Evolutionary conservation across 805 yeast species (phyloP), one percentile per base, ranked within the genome.

Genomic region (Citeromyces matritensis): DNA sequence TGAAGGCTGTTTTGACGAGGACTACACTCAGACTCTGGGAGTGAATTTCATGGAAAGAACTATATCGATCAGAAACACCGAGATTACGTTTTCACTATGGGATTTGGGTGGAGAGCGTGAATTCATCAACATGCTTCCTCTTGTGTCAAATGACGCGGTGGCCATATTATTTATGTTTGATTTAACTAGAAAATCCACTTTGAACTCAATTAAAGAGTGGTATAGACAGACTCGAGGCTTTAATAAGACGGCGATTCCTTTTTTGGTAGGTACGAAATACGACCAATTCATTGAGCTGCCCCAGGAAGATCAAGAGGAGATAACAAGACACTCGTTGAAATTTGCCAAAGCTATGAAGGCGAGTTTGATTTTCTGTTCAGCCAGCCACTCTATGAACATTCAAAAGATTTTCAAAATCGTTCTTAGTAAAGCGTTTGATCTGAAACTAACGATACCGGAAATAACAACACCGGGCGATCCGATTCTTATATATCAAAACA

Each of bases 71-170:
- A 73, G 85, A 34, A 75, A 81, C 36, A 85, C 95, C 3, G 84
- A 82, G 41, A 82, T 88, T 34, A 78, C 91, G 24, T 88, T 88
- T 48, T 75, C 91, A 14, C 77, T 88, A 23, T 88, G 95, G 94
- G 98, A 88, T 53, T 58, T 88, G 9, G 98, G 98, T 15, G 98
- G 98, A 1, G 94, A 86, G 44, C 69, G 82, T 32, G 96, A 91
- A 52, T 88, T 84, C 55, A 82, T 85, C 33, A 88, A 88, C 50
- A 88, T 88, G 98, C 60, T 91, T 26, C 95, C 96, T 14, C 60
- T 88, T 35, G 95, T 88, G 9, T 78, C 93, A 10, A 74, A 79
- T 40, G 96, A 86, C 38, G 91, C 97, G 0, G 91, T 85, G 9
- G 94, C 95, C 1, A 72, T 88, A 15, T 60, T 88, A 27, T 85